Base-by-base conservation (phyloP, 2,329 filamentous ascomycete species). In the Pleoardoris graminearum region DNA sequence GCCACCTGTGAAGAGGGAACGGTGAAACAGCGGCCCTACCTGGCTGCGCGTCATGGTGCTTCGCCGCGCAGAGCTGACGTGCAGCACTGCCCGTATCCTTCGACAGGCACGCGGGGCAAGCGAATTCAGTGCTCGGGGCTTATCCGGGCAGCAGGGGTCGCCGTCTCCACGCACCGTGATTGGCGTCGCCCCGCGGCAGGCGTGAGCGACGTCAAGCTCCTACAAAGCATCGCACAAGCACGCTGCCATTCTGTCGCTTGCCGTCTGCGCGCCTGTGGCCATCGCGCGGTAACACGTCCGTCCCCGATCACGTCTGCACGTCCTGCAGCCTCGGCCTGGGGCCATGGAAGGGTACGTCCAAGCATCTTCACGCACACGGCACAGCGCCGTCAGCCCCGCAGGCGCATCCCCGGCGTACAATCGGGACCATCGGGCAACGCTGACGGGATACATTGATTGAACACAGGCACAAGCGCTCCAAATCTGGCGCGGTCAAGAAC, bases 391-490 rank as follows among this genome's bases (percentile, higher is more conserved):
- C 39, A 41, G 45, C 44, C 36, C 44, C 35, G 51, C 56, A 56
- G 53, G 42, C 32, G 35, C 37, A 51, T 29, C 48, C 56, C 33
- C 48, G 52, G 44, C 38, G 48, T 39, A 45, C 44, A 27, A 37
- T 47, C 38, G 44, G 22, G 38, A 22, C n/a, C 37, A n/a, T 16
- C 37, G 35, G 21, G 30, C 38, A 25, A 16, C 33, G 44, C 44
- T 47, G 44, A 47, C 44, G 33, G 21, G 14, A 36, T 47, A 19
- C 43, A 46, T 36, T 17, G 10, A 29, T 17, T n/a, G n/a, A n/a
- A 30, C 21, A 41, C 62, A 72, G 70, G 38, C 75, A 77, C 68
- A 78, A 77, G 65, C 74, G 76, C 51, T 72, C 70, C 67, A 75
- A 75, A 63, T 73, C 71, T 45, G 58, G 57, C 57, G 66, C 59